Conservation (phyloP, 805 yeast species). For the Cyberlindnera euphorbiae region DNA sequence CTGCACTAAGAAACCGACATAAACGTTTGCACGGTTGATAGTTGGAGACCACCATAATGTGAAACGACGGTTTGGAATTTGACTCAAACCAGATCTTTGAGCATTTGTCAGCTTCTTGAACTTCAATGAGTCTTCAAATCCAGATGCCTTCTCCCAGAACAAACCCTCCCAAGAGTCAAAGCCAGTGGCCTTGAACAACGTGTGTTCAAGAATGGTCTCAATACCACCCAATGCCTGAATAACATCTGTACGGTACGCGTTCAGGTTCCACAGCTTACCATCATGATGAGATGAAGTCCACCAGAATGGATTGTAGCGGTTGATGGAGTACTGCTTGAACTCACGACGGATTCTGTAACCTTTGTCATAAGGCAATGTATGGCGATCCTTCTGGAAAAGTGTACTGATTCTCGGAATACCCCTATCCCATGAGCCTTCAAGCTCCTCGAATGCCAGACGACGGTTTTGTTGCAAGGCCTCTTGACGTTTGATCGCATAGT, state of each 20-base stretch:
- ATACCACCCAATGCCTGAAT: conserved; percentile 97
- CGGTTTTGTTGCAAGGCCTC: conserved; percentile 85
- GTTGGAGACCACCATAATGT: conserved; percentile 99
- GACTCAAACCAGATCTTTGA: conserved; percentile 94
- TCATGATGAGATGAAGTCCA: conserved; percentile 94
- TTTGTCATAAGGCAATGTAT: conserved; percentile 89
- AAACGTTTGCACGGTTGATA: conserved; percentile 94
- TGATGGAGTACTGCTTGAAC: conserved; percentile 66
- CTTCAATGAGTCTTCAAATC: conserved; percentile 94
- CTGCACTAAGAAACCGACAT: conserved; percentile 95
- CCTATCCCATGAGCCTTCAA: conserved; percentile 93
- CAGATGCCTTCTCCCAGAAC: conserved; percentile 97
- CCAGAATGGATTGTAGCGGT: conserved; percentile 88
- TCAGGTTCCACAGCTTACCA: conserved; percentile 92
- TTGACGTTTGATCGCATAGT: conserved; percentile 82
- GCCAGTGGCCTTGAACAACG: conserved; percentile 93
- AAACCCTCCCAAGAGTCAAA: conserved; percentile 98
- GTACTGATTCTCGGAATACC: conserved; percentile 97
- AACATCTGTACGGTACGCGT: conserved; percentile 90
- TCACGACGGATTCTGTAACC: conserved; percentile 84
- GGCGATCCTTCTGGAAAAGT: conserved; percentile 89
- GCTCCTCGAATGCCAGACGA: conserved; percentile 83
- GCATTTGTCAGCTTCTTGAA: conserved; percentile 95
- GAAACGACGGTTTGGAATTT: conserved; percentile 94
- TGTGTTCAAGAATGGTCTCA: conserved; percentile 92